Evolutionary conservation across 495 filamentous ascomycete genomes (phyloP).

Genomic region (Penicillium crystallinum): DNA sequence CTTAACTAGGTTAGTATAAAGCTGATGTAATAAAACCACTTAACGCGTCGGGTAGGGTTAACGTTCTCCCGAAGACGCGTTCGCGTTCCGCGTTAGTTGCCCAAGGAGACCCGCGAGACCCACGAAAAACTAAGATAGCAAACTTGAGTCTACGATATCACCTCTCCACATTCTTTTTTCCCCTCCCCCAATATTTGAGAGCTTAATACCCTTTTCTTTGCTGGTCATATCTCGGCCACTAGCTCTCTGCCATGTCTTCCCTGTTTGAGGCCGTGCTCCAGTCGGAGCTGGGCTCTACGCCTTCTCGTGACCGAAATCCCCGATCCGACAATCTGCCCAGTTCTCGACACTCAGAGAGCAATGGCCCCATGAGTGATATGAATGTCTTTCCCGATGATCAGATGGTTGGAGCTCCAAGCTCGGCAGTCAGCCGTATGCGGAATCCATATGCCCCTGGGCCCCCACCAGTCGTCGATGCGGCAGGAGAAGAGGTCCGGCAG

Average conservation of each 20-base stretch:
- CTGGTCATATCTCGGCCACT: conserved; percentile 21
- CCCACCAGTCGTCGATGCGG: conserved; percentile 79
- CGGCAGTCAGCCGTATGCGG: conserved; percentile 52
- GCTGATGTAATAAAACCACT: conserved; percentile 7
- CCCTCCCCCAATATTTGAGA: conserved; percentile 9
- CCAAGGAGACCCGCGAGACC: conserved; percentile 10
- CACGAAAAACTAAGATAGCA: conserved; percentile 13
- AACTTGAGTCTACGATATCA: not conserved
- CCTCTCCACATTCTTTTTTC: conserved; percentile 2
- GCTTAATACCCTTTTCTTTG: conserved; percentile 1
- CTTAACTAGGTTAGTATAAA: not conserved
- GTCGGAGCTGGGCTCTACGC: conserved; percentile 44
- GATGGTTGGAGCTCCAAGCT: conserved; percentile 49
- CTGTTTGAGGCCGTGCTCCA: conserved; percentile 48
- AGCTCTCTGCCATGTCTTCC: conserved; percentile 43
- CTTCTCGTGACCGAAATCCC: conserved; percentile 28
- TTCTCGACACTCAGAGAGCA: conserved; percentile 48
- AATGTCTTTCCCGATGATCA: conserved; percentile 58
- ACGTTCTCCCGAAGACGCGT: conserved; percentile 2
- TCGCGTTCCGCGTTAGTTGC: conserved; percentile 8
- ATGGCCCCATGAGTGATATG: conserved; percentile 50
- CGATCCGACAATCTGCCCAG: conserved; percentile 41
- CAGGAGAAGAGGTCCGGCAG: conserved; percentile 78
- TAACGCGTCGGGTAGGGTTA: conserved; percentile 6
- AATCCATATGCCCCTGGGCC: conserved; percentile 61